Percentiles rank a stretch among this genome's conserved stretches.
phyloP scores from a whole-genome alignment of 2,329 filamentous ascomycete species.

The Cercospora sp. region DNA sequence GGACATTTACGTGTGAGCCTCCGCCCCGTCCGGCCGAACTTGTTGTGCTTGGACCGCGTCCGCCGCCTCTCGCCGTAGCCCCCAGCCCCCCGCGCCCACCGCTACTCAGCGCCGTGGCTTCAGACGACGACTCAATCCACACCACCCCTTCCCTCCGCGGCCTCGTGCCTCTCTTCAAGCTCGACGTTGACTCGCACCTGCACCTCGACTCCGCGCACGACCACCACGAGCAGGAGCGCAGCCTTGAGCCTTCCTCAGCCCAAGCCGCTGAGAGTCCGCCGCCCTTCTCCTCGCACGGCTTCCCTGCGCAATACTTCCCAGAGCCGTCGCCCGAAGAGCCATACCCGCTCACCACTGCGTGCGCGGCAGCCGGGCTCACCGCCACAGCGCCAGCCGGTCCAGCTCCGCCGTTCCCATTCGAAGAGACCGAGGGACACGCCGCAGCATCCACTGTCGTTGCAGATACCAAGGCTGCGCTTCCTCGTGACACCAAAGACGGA shows the following conservation, averaged over 20 bases:
- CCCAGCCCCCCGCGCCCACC: conserved; percentile 22
- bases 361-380: conserved; percentile 44
- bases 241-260: conserved; percentile 33
- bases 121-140: conserved; percentile 37
- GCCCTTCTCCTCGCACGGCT: conserved; percentile 66
- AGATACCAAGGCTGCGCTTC: conserved; percentile 82
- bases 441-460: conserved; percentile 57
- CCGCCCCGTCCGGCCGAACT: neutral
- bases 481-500: conserved; percentile 76
- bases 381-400: conserved; percentile 49
- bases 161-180: conserved; percentile 29
- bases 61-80: neutral
- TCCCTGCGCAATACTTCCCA: conserved; percentile 60
- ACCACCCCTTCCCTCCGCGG: conserved; percentile 38
- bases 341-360: conserved; percentile 40
- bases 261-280: conserved; percentile 56
- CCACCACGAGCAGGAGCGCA: conserved; percentile 22
- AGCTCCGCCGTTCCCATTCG: conserved; percentile 48
- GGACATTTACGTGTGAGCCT: neutral
- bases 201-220: conserved; percentile 25
- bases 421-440: conserved; percentile 41
- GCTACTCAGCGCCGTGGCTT: conserved; percentile 31
- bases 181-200: conserved; percentile 37
- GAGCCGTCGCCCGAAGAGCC: conserved; percentile 51
- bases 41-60: neutral